Evolutionary conservation across 2,329 filamentous ascomycete genomes (phyloP).

Genomic region (Kalmusia sp.): DNA sequence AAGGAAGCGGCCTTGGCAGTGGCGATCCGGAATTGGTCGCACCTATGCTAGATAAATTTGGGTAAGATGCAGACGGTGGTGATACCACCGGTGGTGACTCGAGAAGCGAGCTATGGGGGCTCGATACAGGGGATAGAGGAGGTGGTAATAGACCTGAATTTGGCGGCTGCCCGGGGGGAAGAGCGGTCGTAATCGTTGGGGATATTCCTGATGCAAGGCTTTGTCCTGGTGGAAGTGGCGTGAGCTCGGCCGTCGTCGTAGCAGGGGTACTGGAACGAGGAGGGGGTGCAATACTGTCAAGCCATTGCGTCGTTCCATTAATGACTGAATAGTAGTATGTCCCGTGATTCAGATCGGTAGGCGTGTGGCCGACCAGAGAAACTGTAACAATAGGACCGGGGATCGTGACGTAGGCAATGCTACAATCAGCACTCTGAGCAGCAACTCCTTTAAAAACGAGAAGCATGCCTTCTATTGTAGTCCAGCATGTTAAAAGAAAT

Average conservation of each 20-base stretch:
- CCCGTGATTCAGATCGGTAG: slow-evolving; percentile 31
- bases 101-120: too few species aligned
- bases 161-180: background rate
- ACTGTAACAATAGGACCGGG: slow-evolving; percentile 43
- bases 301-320: slow-evolving; percentile 41
- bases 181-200: background rate
- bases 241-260: slow-evolving; percentile 8
- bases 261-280: slow-evolving; percentile 21
- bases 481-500: slow-evolving; percentile 23
- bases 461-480: slow-evolving; percentile 28
- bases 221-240: background rate
- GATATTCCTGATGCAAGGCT: too few species aligned
- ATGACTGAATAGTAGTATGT: slow-evolving; percentile 45
- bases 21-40: too few species aligned
- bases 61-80: background rate
- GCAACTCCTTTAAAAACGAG: slow-evolving; percentile 26
- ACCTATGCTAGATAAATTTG: slow-evolving; percentile 2
- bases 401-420: slow-evolving; percentile 41
- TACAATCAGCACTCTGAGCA: slow-evolving; percentile 39
- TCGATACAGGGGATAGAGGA: too few species aligned
- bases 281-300: slow-evolving; percentile 37
- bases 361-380: slow-evolving; percentile 33
- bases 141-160: background rate
- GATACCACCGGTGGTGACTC: background rate
- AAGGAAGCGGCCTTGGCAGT: background rate